Base-by-base conservation (phyloP, 2,329 filamentous ascomycete species). In the Exophiala dermatitidis region DNA sequence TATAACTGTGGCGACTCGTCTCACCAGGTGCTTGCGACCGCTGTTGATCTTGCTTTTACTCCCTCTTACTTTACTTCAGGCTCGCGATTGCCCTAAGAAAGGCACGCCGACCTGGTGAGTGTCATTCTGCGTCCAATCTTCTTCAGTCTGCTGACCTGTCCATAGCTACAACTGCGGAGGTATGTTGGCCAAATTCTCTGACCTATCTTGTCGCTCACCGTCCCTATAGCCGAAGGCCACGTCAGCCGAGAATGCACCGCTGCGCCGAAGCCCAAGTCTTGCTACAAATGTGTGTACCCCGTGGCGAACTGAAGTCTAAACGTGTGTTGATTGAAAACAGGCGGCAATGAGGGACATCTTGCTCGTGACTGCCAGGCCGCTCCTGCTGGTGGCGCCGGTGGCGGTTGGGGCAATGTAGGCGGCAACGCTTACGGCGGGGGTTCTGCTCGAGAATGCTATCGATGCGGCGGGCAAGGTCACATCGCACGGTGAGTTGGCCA, bases 391-490 rank as follows among this genome's bases (percentile, higher is more conserved):
- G 74, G 77, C 59, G 74, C 70, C 52, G 67, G 69, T 54, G 75
- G 72, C 55, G 74, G 72, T 57, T 73, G 72, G 64, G 74, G 72
- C 62, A 75, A 72, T 61, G 68, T 67, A 47, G 67, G 70, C 55
- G 71, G 73, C 60, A 74, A 73, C 62, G 71, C 72, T 61, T 71
- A 70, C 63, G 70, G 74, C 60, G 80, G 63, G 29, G 71, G 74
- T 59, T 69, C 74, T 52, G 79, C 61, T 43, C 74, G 85, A 63
- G 86, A 95, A 75, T 95, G 90, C 83, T 96, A 96, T 84, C 96
- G 96, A 85, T 98, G 93, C 75, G 90, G 90, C 60, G 88, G 95
- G 78, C 80, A 90, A 63, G 93, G 93, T 57, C 93, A 97, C 80
- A 96, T 97, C 72, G 91, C 93, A 65, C 89, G 61, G 61, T 62